These are phyloP conservation scores for Kodamaea fukazawae DNA, from an alignment of 805 yeast genomes.

Conservation along the genomic window DNA sequence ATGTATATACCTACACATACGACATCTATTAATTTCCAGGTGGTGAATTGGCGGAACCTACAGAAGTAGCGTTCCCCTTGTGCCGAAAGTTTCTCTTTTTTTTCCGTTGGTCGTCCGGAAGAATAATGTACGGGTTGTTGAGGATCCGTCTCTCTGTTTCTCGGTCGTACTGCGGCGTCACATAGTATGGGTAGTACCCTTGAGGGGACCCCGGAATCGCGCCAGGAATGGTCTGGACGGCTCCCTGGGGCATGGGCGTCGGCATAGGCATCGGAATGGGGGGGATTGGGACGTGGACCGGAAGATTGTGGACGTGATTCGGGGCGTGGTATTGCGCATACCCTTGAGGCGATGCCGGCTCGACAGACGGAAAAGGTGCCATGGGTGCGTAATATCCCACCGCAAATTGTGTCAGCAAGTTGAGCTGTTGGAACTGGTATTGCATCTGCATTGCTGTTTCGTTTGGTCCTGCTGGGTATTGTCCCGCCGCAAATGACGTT, in stretches of 20 bases:
- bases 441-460: slow-evolving; percentile 2
- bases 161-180: slow-evolving; percentile 19
- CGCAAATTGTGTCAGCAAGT: slow-evolving; percentile 1
- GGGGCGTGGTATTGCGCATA: too few relatives aligned
- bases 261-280: not conserved
- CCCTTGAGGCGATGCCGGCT: too few relatives aligned
- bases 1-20: not conserved
- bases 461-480: too few relatives aligned
- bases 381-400: too few relatives aligned
- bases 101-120: slow-evolving; percentile 20
- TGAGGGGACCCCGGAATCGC: not conserved
- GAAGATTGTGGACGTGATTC: too few relatives aligned
- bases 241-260: not conserved
- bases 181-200: not conserved
- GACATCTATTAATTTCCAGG: not conserved
- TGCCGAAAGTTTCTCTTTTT: slow-evolving; percentile 4
- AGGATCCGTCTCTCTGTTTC: slow-evolving; percentile 25
- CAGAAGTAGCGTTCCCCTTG: not conserved
- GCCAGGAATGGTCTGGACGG: not conserved
- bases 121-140: slow-evolving; percentile 29
- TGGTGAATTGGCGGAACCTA: not conserved
- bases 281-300: too few relatives aligned
- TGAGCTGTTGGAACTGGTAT: slow-evolving; percentile 5
- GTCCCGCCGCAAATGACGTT: too few relatives aligned
- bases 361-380: too few relatives aligned